Base-by-base conservation (phyloP, 352 stramenopile species). In the Peronospora belbahrii region DNA sequence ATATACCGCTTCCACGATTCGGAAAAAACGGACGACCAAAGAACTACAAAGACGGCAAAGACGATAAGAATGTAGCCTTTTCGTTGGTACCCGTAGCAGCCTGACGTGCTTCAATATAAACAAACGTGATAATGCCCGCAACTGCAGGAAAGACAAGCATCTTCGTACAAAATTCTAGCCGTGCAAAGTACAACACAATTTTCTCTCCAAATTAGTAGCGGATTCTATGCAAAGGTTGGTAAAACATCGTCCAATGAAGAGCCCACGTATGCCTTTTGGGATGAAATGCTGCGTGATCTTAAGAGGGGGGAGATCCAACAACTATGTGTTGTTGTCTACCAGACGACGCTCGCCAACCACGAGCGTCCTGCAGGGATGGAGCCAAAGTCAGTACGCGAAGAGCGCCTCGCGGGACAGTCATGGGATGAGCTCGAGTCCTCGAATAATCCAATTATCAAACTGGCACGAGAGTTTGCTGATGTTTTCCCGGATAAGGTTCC, bases 161-260 rank as follows among this genome's bases (percentile, higher is more conserved):
- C 67, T 92, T 92, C n/a, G 86, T 96, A 68, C 95, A 96, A 46
- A 94, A 95, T 7, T 85, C 85, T 23, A 97, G 69, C 74, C 84
- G 96, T 7, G 83, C 85, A 56, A 97, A 97, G 54, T 97, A 97
- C 19, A 96, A 74, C 20, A 79, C 85, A 11, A 95, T 78, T 46
- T 90, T 88, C 48, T 96, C 85, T 42, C 88, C 88, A 70, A 95
- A 96, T 61, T 97, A 97, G 39, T 72, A 79, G 6, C 80, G 79
- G 35, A 97, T 90, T 35, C 88, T 83, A 62, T 91, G 72, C 9
- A 96, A 56, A 14, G 86, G 85, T 46, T 95, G 85, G 40, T 76
- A 74, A 9, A 88, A 25, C 69, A 92, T 82, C 20, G 56, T 49
- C 80, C 74, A 94, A 34, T 71, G 66, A 15, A 87, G 49, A 1